Base-by-base conservation (phyloP, 78 protist genomes). In the Kipferlia bialata region DNA sequence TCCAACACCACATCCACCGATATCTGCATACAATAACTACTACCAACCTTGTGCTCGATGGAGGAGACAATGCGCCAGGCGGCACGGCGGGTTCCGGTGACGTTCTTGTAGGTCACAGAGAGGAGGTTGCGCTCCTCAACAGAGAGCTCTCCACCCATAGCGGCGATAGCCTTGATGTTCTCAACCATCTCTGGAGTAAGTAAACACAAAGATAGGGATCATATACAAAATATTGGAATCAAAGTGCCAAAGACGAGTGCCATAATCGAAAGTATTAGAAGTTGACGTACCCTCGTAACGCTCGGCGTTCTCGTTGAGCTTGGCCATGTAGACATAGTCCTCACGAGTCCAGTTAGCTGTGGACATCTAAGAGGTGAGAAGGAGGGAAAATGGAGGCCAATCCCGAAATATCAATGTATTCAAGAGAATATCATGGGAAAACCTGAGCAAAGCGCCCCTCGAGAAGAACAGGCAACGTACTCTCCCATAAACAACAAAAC, bases 61-160 rank as follows among this genome's bases (percentile, higher is more conserved):
- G 90, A 83, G 37, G 87, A 75, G 44, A 91, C 65, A 59, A 91
- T 87, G n/a, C 98, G 76, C 96, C 97, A 91, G 48, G 98, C 79
- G 16, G 98, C 94, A 24, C 99, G 93, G 53, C 98, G 80, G 32
- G 95, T 74, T 39, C 98, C 98, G 45, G 94, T 89, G 48, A 92
- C 92, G 77, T 95, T 92, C 87, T 94, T 93, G 87, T 91, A 96
- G 2, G 99, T 98, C 56, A 93, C 98, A 16, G 98, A 91, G 66
- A 94, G 84, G 24, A 93, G 85, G 76, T 91, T 94, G 68, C 98
- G 79, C 82, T 93, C 76, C 33, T 77, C 72, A 28, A 79, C 84
- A n/a, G 88, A 70, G 28, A 92, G 89, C 73, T 94, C 94, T 53
- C 75, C 65, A 76, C 77, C 74, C 31, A 82, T 39, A 62, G 66